A percentile compares a stretch with the other conserved stretches of the same genome.
phyloP scores from a whole-genome alignment of 139 green algal species.

The Zygnema circumcarinatum region DNA sequence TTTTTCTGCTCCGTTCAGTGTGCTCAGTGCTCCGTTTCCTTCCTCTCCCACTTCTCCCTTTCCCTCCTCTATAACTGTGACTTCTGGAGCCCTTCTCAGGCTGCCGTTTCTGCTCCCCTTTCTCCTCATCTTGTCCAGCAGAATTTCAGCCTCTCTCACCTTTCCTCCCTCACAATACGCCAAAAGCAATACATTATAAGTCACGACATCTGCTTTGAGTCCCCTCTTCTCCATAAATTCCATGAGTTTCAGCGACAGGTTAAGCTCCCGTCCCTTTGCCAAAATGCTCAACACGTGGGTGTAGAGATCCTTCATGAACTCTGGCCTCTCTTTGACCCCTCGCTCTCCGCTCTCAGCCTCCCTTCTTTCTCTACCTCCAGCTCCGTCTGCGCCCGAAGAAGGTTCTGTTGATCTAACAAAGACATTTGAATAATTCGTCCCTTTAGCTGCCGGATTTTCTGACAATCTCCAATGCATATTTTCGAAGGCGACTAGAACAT shows the following conservation, averaged over 20 bases:
- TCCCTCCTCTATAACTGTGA: no score
- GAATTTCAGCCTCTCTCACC: background rate
- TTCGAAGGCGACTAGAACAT: background rate
- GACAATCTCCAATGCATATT: background rate
- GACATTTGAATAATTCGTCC: background rate
- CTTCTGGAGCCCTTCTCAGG: no score
- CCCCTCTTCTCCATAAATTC: background rate
- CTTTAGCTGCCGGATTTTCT: background rate
- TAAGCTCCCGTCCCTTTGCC: background rate
- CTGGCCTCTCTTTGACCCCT: background rate
- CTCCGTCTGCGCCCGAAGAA: background rate
- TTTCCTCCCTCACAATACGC: background rate
- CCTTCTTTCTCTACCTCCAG: background rate
- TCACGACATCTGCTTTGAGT: background rate
- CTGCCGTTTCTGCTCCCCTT: background rate
- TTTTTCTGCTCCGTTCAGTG: no score
- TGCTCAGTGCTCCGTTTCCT: background rate
- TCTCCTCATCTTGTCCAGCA: background rate
- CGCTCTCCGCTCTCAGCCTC: background rate
- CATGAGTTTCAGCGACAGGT: background rate
- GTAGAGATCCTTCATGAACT: background rate
- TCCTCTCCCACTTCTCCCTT: background rate
- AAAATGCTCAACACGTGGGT: background rate
- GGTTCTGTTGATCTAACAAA: no score
- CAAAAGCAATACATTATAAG: constrained; percentile 5